Conservation (phyloP, 1,284 basidiomycete genomes). For the Coriolopsis trogii region DNA sequence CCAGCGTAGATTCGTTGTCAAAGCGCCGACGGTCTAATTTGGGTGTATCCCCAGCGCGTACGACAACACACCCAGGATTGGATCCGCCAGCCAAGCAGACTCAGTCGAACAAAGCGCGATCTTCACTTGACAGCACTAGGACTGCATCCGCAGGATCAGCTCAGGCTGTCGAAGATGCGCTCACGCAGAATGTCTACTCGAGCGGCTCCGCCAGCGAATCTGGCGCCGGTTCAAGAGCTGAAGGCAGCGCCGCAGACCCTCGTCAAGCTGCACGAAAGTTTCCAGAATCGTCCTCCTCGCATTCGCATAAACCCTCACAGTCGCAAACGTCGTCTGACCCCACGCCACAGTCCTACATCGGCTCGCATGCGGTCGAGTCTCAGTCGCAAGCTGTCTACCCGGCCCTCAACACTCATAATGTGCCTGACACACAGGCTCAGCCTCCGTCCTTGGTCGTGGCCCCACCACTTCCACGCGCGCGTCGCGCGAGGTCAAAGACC, state of each 20-base stretch:
- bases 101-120: not conserved
- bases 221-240: not conserved
- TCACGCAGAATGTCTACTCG: constrained; percentile 16
- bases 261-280: not conserved
- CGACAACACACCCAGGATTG: not conserved
- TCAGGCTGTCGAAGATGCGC: constrained; percentile 24
- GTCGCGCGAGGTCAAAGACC: not conserved
- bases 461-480: constrained; percentile 11
- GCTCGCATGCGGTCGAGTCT: constrained; percentile 10
- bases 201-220: not conserved
- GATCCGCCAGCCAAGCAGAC: too few species aligned
- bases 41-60: not conserved
- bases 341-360: constrained; percentile 1
- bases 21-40: not conserved
- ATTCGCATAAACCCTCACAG: not conserved
- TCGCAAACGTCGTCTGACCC: not conserved
- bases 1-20: not conserved
- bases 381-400: not conserved
- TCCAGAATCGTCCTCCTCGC: not conserved
- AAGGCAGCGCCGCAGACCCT: not conserved
- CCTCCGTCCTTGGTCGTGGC: not conserved
- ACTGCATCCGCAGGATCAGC: constrained; percentile 15
- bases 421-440: not conserved
- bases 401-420: not conserved
- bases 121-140: constrained; percentile 2